These are phyloP conservation scores for Blastobotrys robertii DNA, from an alignment of 805 yeast species.

Conservation along the genomic window DNA sequence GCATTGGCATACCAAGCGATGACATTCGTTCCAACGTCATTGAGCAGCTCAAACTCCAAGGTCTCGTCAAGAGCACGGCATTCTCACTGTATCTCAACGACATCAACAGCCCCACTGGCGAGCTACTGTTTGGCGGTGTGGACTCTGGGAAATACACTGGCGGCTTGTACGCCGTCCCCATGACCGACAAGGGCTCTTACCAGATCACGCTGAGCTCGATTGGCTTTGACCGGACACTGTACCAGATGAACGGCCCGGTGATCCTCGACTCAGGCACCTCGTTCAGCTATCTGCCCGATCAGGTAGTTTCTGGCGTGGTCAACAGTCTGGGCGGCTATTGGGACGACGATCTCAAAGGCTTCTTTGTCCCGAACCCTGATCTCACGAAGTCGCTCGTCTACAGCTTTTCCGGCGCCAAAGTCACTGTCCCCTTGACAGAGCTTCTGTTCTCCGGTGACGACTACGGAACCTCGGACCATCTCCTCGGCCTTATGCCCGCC, in stretches of 20 bases:
- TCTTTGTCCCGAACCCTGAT: neutral
- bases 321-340: neutral
- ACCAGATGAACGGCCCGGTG: no score
- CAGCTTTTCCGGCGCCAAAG: slow-evolving; percentile 15
- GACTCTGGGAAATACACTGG: slow-evolving; percentile 36
- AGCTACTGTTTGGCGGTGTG: slow-evolving; percentile 39
- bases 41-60: no score
- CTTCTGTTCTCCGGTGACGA: slow-evolving; percentile 5
- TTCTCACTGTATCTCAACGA: slow-evolving; percentile 46
- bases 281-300: slow-evolving; percentile 8
- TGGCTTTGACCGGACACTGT: no score
- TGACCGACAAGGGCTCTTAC: slow-evolving; percentile 25
- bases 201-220: no score
- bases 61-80: slow-evolving; percentile 16
- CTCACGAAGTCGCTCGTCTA: slow-evolving; percentile 15
- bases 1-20: no score
- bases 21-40: no score
- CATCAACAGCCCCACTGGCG: slow-evolving; percentile 18
- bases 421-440: slow-evolving; percentile 17
- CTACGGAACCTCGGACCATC: no score
- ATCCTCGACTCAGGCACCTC: slow-evolving; percentile 11
- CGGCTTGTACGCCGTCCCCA: slow-evolving; percentile 30
- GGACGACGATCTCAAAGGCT: neutral
- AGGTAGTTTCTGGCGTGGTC: neutral
- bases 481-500: no score